Percentiles rank a stretch among this genome's conserved stretches.
phyloP scores from a whole-genome alignment of 2,329 filamentous ascomycete species.

The Fusarium verrucosum region DNA sequence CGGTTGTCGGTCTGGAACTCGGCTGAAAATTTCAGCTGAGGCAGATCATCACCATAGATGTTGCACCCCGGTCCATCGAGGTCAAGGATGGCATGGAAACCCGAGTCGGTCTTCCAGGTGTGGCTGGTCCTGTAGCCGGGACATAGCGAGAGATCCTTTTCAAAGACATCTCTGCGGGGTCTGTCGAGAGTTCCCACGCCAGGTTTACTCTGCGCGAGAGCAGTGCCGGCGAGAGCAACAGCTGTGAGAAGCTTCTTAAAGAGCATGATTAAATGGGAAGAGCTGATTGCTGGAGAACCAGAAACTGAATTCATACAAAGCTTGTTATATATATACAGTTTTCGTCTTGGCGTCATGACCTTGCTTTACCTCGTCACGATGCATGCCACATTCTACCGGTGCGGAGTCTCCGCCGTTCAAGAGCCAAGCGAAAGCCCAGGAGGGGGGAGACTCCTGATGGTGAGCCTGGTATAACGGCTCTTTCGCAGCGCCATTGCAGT shows the following conservation, averaged over 20 bases:
- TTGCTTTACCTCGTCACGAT: neutral
- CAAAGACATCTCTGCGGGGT: constrained; percentile 32
- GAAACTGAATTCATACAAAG: neutral
- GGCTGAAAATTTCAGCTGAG: constrained; percentile 71
- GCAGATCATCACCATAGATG: constrained; percentile 79
- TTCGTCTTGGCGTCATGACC: neutral
- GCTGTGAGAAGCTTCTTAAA: constrained; percentile 32
- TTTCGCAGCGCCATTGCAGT: neutral
- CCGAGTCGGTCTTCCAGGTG: constrained; percentile 60
- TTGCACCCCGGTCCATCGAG: constrained; percentile 78
- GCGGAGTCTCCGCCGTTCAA: constrained; percentile 26
- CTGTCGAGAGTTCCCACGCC: constrained; percentile 29
- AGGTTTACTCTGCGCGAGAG: constrained; percentile 32
- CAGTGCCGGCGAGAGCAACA: constrained; percentile 22
- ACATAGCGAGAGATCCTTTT: constrained; percentile 54
- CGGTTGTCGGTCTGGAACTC: constrained; percentile 59
- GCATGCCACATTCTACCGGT: neutral
- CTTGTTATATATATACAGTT: constrained; percentile 31
- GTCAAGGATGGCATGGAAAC: constrained; percentile 73
- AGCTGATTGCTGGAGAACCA: constrained; percentile 1
- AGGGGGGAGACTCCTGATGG: neutral
- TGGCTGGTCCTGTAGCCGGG: constrained; percentile 75
- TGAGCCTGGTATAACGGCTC: neutral
- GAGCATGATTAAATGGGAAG: constrained; percentile 15
- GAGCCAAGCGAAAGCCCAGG: neutral